These are phyloP conservation scores for Wickerhamomyces strasburgensis DNA, from an alignment of 805 yeast genomes.

Conservation along the genomic window DNA sequence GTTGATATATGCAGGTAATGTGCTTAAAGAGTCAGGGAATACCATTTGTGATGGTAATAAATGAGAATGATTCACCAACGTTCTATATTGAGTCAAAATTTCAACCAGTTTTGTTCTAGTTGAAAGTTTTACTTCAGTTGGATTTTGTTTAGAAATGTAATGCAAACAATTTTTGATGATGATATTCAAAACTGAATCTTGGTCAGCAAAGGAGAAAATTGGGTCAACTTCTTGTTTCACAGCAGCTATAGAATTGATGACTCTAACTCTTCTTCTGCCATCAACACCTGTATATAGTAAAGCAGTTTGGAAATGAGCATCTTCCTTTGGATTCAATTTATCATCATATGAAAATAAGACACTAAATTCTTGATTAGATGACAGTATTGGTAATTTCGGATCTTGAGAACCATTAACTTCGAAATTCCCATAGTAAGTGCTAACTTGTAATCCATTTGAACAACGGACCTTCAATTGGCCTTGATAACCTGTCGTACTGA, in stretches of 20 bases:
- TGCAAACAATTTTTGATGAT: conserved; percentile 45
- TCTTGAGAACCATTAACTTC: conserved; percentile 41
- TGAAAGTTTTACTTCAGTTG: conserved; percentile 45
- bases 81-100: conserved; percentile 55
- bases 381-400: conserved; percentile 65
- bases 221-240: conserved; percentile 70
- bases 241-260: conserved; percentile 77
- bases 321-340: conserved; percentile 59
- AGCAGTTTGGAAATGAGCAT: conserved; percentile 90
- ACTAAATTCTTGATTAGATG: conserved; percentile 59
- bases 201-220: conserved; percentile 76
- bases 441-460: conserved; percentile 80
- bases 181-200: conserved; percentile 54
- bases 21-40: conserved; percentile 74
- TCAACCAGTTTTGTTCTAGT: conserved; percentile 50
- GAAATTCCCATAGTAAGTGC: conserved; percentile 63
- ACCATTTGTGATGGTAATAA: conserved; percentile 59
- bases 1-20: conserved; percentile 62
- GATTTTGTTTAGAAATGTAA: conserved; percentile 37
- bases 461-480: conserved; percentile 81
- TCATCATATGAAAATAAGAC: conserved; percentile 77
- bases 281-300: conserved; percentile 71
- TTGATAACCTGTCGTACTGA: conserved; percentile 62
- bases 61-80: conserved; percentile 37
- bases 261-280: conserved; percentile 81